Evolutionary conservation across 495 filamentous ascomycete species (phyloP).

Genomic region (Aspergillus homomorphus): DNA sequence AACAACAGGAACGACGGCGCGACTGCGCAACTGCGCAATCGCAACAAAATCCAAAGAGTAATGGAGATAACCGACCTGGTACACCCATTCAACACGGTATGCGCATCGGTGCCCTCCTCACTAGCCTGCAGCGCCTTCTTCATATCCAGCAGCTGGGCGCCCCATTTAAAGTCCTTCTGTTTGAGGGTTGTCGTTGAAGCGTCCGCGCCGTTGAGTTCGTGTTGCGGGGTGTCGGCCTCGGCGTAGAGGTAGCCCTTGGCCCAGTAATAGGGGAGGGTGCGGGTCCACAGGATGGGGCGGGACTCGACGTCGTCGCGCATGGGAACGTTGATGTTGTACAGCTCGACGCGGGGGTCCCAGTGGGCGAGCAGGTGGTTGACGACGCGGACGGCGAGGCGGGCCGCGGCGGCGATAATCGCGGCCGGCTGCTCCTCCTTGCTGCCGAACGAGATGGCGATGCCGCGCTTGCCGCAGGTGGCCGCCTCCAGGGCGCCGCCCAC

Average conservation of each 20-base stretch:
- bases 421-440: conserved; percentile 69
- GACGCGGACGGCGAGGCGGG: conserved; percentile 62
- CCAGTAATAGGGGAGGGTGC: conserved; percentile 87
- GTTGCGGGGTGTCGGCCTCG: conserved; percentile 36
- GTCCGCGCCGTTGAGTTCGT: not conserved
- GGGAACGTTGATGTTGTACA: conserved; percentile 88
- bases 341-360: conserved; percentile 75
- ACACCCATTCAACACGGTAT: conserved; percentile 77
- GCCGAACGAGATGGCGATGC: conserved; percentile 83
- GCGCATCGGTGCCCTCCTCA: conserved; percentile 85
- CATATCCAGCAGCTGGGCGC: conserved; percentile 45
- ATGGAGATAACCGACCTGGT: conserved; percentile 34
- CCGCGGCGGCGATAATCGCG: conserved; percentile 67
- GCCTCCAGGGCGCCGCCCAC: conserved; percentile 91
- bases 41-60: not conserved
- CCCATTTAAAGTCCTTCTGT: conserved; percentile 42
- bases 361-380: conserved; percentile 67
- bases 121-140: conserved; percentile 44
- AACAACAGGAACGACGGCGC: conserved; percentile 13
- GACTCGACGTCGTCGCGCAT: conserved; percentile 57
- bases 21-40: no score
- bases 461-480: conserved; percentile 69
- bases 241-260: conserved; percentile 73
- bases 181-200: not conserved
- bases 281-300: conserved; percentile 68